Percentiles rank a stretch among this genome's conserved stretches.
Conservation (phyloP, 2,329 filamentous ascomycete species). For the Fusarium sp. region DNA sequence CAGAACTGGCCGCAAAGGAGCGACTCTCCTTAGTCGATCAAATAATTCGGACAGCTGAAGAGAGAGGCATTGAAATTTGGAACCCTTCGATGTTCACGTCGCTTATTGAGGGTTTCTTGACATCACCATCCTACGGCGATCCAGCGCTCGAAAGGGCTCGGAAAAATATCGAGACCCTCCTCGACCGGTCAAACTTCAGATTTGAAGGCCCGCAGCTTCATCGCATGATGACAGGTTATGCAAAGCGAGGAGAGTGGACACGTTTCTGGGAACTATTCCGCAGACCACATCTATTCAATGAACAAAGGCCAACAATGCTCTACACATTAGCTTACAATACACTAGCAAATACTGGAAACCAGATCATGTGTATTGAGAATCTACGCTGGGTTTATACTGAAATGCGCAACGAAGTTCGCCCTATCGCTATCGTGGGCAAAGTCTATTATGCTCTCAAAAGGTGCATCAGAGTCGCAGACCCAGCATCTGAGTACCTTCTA, state of each 20-base stretch:
- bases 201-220: conserved; percentile 56
- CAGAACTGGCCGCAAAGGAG: conserved; percentile 41
- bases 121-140: conserved; percentile 47
- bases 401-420: conserved; percentile 67
- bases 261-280: conserved; percentile 72
- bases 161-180: conserved; percentile 58
- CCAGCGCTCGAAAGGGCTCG: conserved; percentile 55
- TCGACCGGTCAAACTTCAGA: conserved; percentile 53
- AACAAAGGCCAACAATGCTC: conserved; percentile 61
- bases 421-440: conserved; percentile 57
- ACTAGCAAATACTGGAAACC: conserved; percentile 59
- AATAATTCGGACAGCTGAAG: conserved; percentile 58
- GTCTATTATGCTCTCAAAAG: conserved; percentile 62
- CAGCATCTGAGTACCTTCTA: conserved; percentile 50
- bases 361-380: conserved; percentile 58
- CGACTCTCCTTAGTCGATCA: conserved; percentile 56
- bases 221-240: conserved; percentile 60
- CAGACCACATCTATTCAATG: conserved; percentile 62
- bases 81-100: conserved; percentile 61
- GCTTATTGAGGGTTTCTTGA: conserved; percentile 57
- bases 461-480: conserved; percentile 68
- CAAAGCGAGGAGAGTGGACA: conserved; percentile 61
- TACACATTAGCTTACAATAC: conserved; percentile 66
- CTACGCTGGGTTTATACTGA: conserved; percentile 68
- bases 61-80: conserved; percentile 58